Evolutionary conservation across 352 stramenopile genomes (phyloP).

Genomic region (Phytophthora lateralis): DNA sequence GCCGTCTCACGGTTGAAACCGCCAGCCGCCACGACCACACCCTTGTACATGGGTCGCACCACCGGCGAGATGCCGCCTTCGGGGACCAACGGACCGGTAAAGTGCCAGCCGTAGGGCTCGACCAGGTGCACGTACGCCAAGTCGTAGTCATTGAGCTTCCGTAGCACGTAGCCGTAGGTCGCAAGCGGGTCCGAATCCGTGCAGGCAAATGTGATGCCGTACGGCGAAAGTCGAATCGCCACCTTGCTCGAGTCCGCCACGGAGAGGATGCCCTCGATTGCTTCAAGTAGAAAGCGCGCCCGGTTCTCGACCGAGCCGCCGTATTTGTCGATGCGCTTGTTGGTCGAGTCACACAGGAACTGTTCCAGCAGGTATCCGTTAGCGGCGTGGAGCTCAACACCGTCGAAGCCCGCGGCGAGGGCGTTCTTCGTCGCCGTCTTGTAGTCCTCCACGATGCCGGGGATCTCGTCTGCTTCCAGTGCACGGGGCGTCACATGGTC

Average conservation of each 20-base stretch:
- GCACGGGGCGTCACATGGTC: slow-evolving; percentile 51
- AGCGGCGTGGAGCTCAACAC: slow-evolving; percentile 88
- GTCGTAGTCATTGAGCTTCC: slow-evolving; percentile 39
- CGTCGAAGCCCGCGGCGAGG: slow-evolving; percentile 87
- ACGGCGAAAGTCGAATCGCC: slow-evolving; percentile 28
- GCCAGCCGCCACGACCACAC: slow-evolving; percentile 41
- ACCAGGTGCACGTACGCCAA: slow-evolving; percentile 49
- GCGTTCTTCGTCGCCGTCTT: slow-evolving; percentile 55
- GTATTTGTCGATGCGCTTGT: slow-evolving; percentile 83
- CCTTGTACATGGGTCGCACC: slow-evolving; percentile 47
- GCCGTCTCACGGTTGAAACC: slow-evolving; percentile 39
- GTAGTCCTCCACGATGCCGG: slow-evolving; percentile 70
- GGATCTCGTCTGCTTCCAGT: slow-evolving; percentile 75
- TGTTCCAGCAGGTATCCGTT: slow-evolving; percentile 93
- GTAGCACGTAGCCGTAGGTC: slow-evolving; percentile 38
- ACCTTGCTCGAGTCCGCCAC: slow-evolving; percentile 27
- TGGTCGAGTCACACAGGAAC: slow-evolving; percentile 79
- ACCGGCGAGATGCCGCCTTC: slow-evolving; percentile 36
- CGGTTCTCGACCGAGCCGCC: slow-evolving; percentile 84
- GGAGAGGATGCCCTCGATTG: slow-evolving; percentile 49
- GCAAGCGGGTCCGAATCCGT: slow-evolving; percentile 35
- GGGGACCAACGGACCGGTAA: slow-evolving; percentile 19
- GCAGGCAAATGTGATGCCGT: slow-evolving; percentile 38
- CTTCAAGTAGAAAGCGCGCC: slow-evolving; percentile 66
- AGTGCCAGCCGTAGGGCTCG: slow-evolving; percentile 39